phyloP scores from a whole-genome alignment of 768 basidiomycete genomes.

The Boletus speciosus region DNA sequence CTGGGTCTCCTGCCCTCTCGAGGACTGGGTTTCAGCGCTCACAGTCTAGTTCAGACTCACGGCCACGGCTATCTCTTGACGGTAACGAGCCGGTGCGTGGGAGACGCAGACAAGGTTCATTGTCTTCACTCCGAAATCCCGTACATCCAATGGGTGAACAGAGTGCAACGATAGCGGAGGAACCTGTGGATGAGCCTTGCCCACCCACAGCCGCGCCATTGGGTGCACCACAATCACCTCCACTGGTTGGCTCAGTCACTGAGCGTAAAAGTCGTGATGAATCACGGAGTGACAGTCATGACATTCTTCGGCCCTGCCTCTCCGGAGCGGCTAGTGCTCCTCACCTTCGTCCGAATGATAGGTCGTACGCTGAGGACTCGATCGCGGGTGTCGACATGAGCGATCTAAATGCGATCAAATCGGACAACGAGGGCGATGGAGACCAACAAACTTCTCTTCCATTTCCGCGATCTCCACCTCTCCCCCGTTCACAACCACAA shows the following conservation, averaged over 20 bases:
- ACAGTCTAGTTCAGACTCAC: constrained; percentile 17
- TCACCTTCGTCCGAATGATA: not conserved
- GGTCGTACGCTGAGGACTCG: constrained; percentile 19
- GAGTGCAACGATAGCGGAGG: constrained; percentile 18
- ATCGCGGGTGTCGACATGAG: constrained; percentile 31
- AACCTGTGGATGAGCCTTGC: constrained; percentile 2
- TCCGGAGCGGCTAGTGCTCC: constrained; percentile 10
- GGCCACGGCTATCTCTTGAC: constrained; percentile 17
- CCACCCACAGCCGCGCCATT: not conserved
- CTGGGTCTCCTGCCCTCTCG: constrained; percentile 25
- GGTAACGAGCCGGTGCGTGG: constrained; percentile 9
- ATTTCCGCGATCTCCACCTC: constrained; percentile 28
- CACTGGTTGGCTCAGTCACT: constrained; percentile 2
- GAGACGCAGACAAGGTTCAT: constrained; percentile 24
- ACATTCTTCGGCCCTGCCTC: constrained; percentile 19
- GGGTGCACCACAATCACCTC: not conserved
- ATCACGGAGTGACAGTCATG: constrained; percentile 16
- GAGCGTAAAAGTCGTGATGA: constrained; percentile 8
- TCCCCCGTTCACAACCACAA: constrained; percentile 15
- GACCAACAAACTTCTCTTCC: constrained; percentile 22
- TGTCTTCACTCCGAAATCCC: constrained; percentile 29
- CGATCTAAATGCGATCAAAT: constrained; percentile 30
- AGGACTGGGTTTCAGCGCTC: constrained; percentile 14
- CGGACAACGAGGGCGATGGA: constrained; percentile 25
- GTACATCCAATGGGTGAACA: constrained; percentile 10